Evolutionary conservation across 495 filamentous ascomycete genomes (phyloP).

Genomic region (Talaromyces wortmannii): DNA sequence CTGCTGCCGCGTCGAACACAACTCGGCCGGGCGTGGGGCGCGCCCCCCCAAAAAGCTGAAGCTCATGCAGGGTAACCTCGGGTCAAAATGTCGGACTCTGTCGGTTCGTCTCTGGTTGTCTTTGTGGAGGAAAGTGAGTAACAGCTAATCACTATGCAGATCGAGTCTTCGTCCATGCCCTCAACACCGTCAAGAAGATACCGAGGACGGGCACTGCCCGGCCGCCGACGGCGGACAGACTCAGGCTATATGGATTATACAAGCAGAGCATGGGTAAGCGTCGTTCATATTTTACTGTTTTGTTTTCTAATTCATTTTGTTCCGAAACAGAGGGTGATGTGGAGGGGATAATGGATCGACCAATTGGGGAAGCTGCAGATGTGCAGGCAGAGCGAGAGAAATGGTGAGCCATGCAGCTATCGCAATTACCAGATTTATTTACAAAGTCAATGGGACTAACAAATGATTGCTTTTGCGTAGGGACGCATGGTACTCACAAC

Average conservation of each 20-base stretch:
- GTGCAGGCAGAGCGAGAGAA: constrained; percentile 52
- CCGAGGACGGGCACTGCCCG: constrained; percentile 84
- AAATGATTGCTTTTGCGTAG: constrained; percentile 10
- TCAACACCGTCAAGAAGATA: constrained; percentile 97
- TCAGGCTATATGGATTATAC: constrained; percentile 94
- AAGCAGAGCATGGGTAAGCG: constrained; percentile 81
- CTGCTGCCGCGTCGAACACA: neutral
- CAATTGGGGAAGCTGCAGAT: constrained; percentile 49
- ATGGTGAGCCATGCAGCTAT: constrained; percentile 34
- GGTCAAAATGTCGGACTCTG: constrained; percentile 48
- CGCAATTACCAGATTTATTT: neutral
- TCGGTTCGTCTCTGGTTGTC: constrained; percentile 32
- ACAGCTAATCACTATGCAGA: constrained; percentile 44
- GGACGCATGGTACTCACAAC: constrained; percentile 91
- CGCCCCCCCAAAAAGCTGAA: constrained; percentile 7
- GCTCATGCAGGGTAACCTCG: constrained; percentile 22
- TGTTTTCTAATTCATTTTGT: constrained; percentile 4
- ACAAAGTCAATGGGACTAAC: neutral
- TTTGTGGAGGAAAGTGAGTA: neutral
- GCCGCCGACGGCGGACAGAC: constrained; percentile 75
- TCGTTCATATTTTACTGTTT: constrained; percentile 10
- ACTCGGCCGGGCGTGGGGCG: neutral
- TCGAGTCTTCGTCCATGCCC: constrained; percentile 95
- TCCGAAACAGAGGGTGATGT: constrained; percentile 75
- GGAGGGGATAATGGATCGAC: constrained; percentile 82